Evolutionary conservation across 2,329 filamentous ascomycete genomes (phyloP).

Genomic region (Beauveria rudraprayagi): DNA sequence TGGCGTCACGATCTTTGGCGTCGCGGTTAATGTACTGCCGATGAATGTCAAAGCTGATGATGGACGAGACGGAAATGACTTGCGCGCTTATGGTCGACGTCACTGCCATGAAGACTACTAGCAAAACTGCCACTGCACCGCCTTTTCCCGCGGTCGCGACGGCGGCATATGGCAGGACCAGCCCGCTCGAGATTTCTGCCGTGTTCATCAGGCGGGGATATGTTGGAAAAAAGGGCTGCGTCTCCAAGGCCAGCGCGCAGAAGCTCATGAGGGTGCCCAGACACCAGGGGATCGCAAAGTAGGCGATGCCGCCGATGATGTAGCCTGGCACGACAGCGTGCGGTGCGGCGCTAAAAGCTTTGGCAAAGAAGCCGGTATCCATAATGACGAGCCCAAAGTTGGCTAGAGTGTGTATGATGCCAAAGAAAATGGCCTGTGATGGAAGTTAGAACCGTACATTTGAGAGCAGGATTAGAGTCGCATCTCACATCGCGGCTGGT

Average conservation of each 20-base stretch:
- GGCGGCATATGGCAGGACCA: slow-evolving; percentile 63
- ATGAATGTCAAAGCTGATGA: slow-evolving; percentile 47
- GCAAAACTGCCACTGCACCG: slow-evolving; percentile 58
- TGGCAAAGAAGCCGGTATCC: slow-evolving; percentile 46
- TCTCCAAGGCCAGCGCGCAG: slow-evolving; percentile 39
- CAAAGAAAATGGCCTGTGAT: slow-evolving; percentile 38
- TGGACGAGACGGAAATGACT: slow-evolving; percentile 45
- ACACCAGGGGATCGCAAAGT: slow-evolving; percentile 46
- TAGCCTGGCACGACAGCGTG: slow-evolving; percentile 43
- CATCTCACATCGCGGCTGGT: slow-evolving; percentile 37
- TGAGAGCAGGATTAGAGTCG: neutral
- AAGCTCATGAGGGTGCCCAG: slow-evolving; percentile 43
- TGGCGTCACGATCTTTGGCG: slow-evolving; percentile 40
- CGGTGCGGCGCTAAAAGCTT: slow-evolving; percentile 40
- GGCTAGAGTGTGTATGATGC: slow-evolving; percentile 38
- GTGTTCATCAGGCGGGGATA: slow-evolving; percentile 48
- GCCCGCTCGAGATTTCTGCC: slow-evolving; percentile 56
- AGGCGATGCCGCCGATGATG: slow-evolving; percentile 43
- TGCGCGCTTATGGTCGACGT: slow-evolving; percentile 48
- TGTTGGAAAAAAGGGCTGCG: slow-evolving; percentile 42
- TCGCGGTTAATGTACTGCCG: slow-evolving; percentile 38
- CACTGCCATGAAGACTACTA: slow-evolving; percentile 72
- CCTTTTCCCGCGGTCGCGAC: slow-evolving; percentile 62
- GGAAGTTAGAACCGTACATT: neutral
- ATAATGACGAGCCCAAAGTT: slow-evolving; percentile 48